A percentile compares a stretch with the other conserved stretches of the same genome.
These are phyloP conservation scores for Yamadazyma triangularis DNA, from an alignment of 1,139 yeast genomes.

Conservation along the genomic window DNA sequence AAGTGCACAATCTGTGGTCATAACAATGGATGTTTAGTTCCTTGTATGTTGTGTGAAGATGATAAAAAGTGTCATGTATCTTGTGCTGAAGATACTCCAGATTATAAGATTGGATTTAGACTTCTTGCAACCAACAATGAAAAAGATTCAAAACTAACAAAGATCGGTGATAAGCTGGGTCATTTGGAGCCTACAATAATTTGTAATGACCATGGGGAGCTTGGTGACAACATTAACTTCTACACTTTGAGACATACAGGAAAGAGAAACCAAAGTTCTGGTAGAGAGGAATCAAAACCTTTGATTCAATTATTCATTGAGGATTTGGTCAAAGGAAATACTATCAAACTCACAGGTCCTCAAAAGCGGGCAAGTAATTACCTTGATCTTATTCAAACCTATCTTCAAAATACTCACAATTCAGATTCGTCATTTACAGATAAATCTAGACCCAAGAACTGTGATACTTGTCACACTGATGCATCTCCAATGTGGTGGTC, in stretches of 20 bases:
- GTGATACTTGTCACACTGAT: slow-evolving; percentile 21
- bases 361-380: slow-evolving; percentile 30
- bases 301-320: slow-evolving; percentile 40
- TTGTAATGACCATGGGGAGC: slow-evolving; percentile 40
- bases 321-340: slow-evolving; percentile 27
- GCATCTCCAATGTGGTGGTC: slow-evolving; percentile 45
- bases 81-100: slow-evolving; percentile 52
- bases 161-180: slow-evolving; percentile 30
- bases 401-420: no score
- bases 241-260: slow-evolving; percentile 26
- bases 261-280: slow-evolving; percentile 19
- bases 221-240: slow-evolving; percentile 5
- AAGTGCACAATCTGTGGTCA: slow-evolving; percentile 11
- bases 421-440: no score
- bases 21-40: slow-evolving; percentile 5
- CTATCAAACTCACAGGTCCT: slow-evolving; percentile 23
- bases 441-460: slow-evolving; percentile 5
- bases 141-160: slow-evolving; percentile 16
- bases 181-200: slow-evolving; percentile 36
- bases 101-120: slow-evolving; percentile 44
- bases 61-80: slow-evolving; percentile 47
- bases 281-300: slow-evolving; percentile 26
- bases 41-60: slow-evolving; percentile 7
- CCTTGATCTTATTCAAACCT: no score
- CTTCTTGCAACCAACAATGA: slow-evolving; percentile 25